Percentiles rank a stretch among this genome's conserved stretches.
These are phyloP conservation scores for Diplodia mutila DNA, from an alignment of 2,329 filamentous ascomycete genomes.

Conservation along the genomic window DNA sequence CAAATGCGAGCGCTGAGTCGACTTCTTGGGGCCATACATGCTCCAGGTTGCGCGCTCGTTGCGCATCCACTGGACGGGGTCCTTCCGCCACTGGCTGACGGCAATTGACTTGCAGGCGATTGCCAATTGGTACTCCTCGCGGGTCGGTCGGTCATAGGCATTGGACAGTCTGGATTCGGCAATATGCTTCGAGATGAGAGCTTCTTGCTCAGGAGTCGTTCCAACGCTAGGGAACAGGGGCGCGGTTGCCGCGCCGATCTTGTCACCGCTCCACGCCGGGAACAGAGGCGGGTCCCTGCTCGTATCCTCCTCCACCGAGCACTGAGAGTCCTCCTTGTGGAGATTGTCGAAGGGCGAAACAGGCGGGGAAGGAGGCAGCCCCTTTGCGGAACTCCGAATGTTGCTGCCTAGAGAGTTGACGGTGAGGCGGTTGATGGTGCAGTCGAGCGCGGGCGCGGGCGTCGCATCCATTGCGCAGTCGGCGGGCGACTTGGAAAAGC, in stretches of 20 bases:
- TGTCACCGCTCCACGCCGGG: slow-evolving; percentile 34
- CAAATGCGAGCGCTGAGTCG: slow-evolving; percentile 43
- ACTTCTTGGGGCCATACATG: slow-evolving; percentile 39
- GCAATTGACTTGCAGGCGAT: slow-evolving; percentile 41
- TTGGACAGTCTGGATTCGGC: slow-evolving; percentile 28
- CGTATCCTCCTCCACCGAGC: slow-evolving; percentile 34
- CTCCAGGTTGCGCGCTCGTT: slow-evolving; percentile 58
- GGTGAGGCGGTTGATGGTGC: slow-evolving; percentile 28
- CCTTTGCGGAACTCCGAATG: slow-evolving; percentile 34
- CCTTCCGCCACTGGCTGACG: slow-evolving; percentile 45
- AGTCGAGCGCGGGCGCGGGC: slow-evolving; percentile 33
- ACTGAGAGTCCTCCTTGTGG: slow-evolving; percentile 43
- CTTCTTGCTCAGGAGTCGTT: slow-evolving; percentile 24
- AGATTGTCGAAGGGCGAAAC: slow-evolving; percentile 44
- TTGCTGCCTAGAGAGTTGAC: slow-evolving; percentile 32
- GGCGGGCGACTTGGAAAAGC: slow-evolving; percentile 36
- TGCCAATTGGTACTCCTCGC: slow-evolving; percentile 43
- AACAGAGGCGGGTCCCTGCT: slow-evolving; percentile 43
- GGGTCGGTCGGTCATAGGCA: slow-evolving; percentile 36
- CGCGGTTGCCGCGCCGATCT: slow-evolving; percentile 33
- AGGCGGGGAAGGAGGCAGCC: slow-evolving; percentile 39
- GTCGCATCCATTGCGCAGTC: slow-evolving; percentile 31
- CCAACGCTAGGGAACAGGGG: slow-evolving; percentile 38
- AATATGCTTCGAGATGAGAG: slow-evolving; percentile 42
- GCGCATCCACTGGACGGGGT: slow-evolving; percentile 56